A percentile compares a stretch with the other conserved stretches of the same genome.
Conservation (phyloP, 2,329 filamentous ascomycete genomes). For the Colletotrichum abscissum region DNA sequence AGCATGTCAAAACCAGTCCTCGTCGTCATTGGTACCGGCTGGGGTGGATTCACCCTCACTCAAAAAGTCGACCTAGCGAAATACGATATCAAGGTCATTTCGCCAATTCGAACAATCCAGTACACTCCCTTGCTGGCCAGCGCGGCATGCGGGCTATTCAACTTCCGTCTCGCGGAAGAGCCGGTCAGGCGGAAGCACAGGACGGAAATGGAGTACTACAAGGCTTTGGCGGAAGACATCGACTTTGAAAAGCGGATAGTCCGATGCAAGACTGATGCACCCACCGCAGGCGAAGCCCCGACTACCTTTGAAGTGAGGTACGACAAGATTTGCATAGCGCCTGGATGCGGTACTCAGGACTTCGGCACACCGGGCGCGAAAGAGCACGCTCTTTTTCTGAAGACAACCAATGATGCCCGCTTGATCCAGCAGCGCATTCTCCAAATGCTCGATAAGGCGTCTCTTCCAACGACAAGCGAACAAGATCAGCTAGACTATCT, state of each 20-base stretch:
- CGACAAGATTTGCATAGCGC: constrained; percentile 97
- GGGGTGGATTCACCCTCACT: constrained; percentile 62
- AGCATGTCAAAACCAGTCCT: constrained; percentile 20
- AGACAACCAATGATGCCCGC: constrained; percentile 97
- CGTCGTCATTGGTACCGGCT: constrained; percentile 80
- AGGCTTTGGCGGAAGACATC: constrained; percentile 95
- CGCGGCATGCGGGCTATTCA: constrained; percentile 96
- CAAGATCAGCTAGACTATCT: constrained; percentile 88
- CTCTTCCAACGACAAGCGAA: constrained; percentile 96
- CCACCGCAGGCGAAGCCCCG: constrained; percentile 81
- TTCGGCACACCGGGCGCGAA: constrained; percentile 97
- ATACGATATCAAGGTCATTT: constrained; percentile 98
- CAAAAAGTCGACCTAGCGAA: constrained; percentile 91
- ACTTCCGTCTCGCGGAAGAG: constrained; percentile 99
- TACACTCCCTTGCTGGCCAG: constrained; percentile 98
- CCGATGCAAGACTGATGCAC: constrained; percentile 90
- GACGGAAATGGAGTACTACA: constrained; percentile 97
- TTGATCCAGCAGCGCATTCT: constrained; percentile 98
- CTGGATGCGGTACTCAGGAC: constrained; percentile 97
- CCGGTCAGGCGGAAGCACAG: constrained; percentile 94
- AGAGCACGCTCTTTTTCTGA: constrained; percentile 96
- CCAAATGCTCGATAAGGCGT: constrained; percentile 97
- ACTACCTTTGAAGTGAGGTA: constrained; percentile 90
- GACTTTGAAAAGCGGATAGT: constrained; percentile 91
- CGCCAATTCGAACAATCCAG: constrained; percentile 98